Base-by-base conservation (phyloP, 352 stramenopile species). In the Aphanomyces invadans region DNA sequence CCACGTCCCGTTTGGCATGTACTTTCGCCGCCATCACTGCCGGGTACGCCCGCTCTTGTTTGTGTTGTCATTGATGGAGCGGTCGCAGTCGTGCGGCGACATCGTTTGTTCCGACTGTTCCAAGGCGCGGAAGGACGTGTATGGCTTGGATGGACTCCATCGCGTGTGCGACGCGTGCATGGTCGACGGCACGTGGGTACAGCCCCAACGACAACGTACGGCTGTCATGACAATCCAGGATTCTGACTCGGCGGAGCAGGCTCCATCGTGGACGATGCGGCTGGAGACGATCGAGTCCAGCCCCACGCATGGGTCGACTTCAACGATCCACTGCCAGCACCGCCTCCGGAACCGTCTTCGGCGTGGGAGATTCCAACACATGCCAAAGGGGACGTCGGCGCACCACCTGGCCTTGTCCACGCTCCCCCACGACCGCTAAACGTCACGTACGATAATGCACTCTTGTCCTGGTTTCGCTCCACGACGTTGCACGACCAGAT, bases 1-100 rank as follows among this genome's bases (percentile, higher is more conserved):
- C 26, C 60, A 67, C 3, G 19, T 46, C 3, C 42, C 29, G 2
- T 67, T 67, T 49, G 33, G 45, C 26, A 42, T 67, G 23, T 67
- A 57, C 44, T 67, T 67, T 23, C 60, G 60, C 9, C 60, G 60
- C 2, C 60, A 67, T 44, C 60, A 67, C 33, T 67, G 60, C 49
- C 60, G 46, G 2, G 60, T 67, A 65, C n/a, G 36, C 0, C 26
- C 15, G 2, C 45, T 32, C 5, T 28, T 12, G 29, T 9, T 67
- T 29, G n/a, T 15, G 29, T 44, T 19, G 12, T 59, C 17, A 7
- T 9, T 21, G 9, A 44, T 31, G n/a, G n/a, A 11, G 12, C 4
- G 11, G 23, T 26, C 21, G 26, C 57, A 67, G 60, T 57, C n/a
- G 7, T 67, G 60, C n/a, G 60, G 60, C 10, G 48, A 60, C 32